Base-by-base conservation (phyloP, 495 filamentous ascomycete species). In the Lophium mytilinum region DNA sequence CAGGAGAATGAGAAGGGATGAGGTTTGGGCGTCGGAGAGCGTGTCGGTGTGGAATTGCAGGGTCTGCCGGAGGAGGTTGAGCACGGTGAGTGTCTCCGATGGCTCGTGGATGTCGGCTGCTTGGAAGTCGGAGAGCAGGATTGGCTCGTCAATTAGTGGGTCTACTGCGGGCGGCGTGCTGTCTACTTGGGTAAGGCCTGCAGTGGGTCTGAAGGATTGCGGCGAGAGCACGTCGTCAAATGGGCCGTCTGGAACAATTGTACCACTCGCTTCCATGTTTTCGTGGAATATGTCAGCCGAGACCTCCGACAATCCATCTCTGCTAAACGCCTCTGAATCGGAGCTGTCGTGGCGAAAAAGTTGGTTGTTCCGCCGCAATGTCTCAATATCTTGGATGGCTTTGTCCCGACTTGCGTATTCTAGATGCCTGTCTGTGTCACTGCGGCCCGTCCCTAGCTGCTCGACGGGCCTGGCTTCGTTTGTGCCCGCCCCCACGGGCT, bases 211-310 rank as follows among this genome's bases (percentile, higher is more conserved):
- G 14, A 14, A 48, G 42, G 18, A 47, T 37, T 56, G 55, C 17
- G 58, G 55, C 12, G 55, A 62, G 43, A 41, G 42, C 5, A 50
- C 18, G 9, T 62, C 57, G 15, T 56, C 58, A 40, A 50, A 50
- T 19, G 52, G 15, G 43, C 35, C 46, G 17, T 69, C 67, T 53
- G 65, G 67, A 24, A 69, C 65, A 50, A 69, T 69, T 1, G 67
- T 69, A 30, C 66, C 67, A 57, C 67, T 69, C 18, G 67, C 67
- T 55, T 68, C 66, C 66, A 69, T 65, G 18, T 62, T 57, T 10
- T 63, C 42, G 24, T 30, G 24, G 3, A 34, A 37, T 52, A 42
- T 56, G 52, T 57, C 41, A 34, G 60, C 30, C 14, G 56, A 63
- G 9, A 39, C 46, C 21, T 40, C 53, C 36, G 61, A 65, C 2